Evolutionary conservation across 129 eudicot species (phyloP), one percentile per base, ranked within the genome.

Genomic region (Deinandra increscens): DNA sequence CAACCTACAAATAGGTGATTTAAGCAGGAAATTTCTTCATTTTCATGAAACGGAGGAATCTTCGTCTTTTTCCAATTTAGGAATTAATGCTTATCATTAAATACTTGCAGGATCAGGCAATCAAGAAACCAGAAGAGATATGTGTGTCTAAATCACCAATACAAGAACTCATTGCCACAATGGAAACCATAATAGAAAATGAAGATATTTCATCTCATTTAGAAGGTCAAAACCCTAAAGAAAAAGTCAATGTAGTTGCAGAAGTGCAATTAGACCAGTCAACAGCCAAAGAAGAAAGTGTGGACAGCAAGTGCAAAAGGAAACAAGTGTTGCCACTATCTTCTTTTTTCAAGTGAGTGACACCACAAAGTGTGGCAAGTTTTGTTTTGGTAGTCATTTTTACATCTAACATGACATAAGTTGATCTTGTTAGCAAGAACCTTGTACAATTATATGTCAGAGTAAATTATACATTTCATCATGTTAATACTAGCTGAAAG

Each of bases 331-430:
- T 51, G 23, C 34, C 51, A 46, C 49, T 77, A n/a, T 77, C 81
- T 0, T 69, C 81, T 60, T 76, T 77, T 69, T 77, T 77, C 64
- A 77, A 77, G 76, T 69, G 38, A 69, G 26, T 12, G 4, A 20
- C 67, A 41, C 73, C 37, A n/a, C 5, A 1, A 45, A 20, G 7
- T 54, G 61, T 54, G 61, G 29, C 26, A 46, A 18, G 53, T 46
- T 46, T 46, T 46, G 53, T 54, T 22, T 54, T 26, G 36, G 36
- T 54, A 54, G 60, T 34, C 33, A 9, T 54, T 54, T 20, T 54
- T 20, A 54, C 60, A 54, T 54, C 34, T 20, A 53, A 50, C 13
- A 18, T 12, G 5, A 4, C 18, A 50, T 5, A 17, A 17, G 26
- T 18, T 50, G 58, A 50, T 50, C 58, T 1, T 50, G 13, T 50